Conservation (phyloP, 345 rosid species). For the Clarkia xantiana region DNA sequence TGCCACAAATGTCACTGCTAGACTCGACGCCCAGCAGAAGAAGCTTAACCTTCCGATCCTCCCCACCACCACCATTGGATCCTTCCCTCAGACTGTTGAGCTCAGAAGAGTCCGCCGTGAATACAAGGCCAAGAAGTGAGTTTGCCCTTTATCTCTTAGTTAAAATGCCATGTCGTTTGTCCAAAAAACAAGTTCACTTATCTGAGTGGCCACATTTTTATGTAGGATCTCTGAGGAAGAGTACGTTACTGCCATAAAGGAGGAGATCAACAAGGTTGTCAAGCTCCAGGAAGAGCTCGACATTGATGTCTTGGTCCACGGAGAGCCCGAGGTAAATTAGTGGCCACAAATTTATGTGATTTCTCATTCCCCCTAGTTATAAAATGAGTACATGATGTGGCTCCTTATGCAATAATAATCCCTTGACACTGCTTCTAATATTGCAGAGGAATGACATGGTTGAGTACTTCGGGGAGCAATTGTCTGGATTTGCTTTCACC, state of each 20-base stretch:
- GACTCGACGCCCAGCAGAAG: slow-evolving; percentile 88
- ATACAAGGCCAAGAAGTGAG: slow-evolving; percentile 91
- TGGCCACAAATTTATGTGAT: neutral
- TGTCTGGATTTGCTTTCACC: slow-evolving; percentile 90
- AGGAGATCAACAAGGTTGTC: slow-evolving; percentile 80
- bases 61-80: slow-evolving; percentile 94
- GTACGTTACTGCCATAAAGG: slow-evolving; percentile 71
- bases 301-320: slow-evolving; percentile 92
- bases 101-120: slow-evolving; percentile 98
- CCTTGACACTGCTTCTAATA: slow-evolving; percentile 1
- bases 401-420: too few species aligned
- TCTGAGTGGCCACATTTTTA: neutral
- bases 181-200: neutral
- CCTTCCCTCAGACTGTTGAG: slow-evolving; percentile 87
- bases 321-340: slow-evolving; percentile 92
- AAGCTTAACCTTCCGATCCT: slow-evolving; percentile 92
- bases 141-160: slow-evolving; percentile 2
- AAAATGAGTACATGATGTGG: too few species aligned
- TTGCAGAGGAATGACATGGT: slow-evolving; percentile 95
- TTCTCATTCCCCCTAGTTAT: neutral
- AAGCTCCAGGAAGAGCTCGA: slow-evolving; percentile 85
- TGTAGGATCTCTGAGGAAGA: slow-evolving; percentile 82
- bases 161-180: neutral
- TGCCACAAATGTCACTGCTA: slow-evolving; percentile 67
- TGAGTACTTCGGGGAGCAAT: slow-evolving; percentile 95